These are phyloP conservation scores for Mortierella sp. DNA, from an alignment of 371 early-diverging fungal genomes.

Conservation along the genomic window DNA sequence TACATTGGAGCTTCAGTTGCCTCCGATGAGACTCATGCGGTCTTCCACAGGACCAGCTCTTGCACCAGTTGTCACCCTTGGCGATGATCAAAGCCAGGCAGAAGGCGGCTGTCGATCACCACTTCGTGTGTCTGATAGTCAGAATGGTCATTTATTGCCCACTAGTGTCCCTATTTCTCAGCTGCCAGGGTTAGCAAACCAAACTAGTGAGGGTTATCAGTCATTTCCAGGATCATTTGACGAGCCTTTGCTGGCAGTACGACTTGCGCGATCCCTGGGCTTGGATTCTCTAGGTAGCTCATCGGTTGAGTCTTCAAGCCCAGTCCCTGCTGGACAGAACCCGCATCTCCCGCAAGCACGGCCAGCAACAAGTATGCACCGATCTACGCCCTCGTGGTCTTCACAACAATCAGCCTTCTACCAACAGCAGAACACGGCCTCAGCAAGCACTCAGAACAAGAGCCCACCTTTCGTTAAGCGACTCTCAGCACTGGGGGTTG, in stretches of 20 bases:
- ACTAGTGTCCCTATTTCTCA: background rate
- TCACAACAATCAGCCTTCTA: conserved; percentile 44
- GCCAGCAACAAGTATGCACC: conserved; percentile 11
- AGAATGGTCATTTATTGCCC: background rate
- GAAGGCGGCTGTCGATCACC: background rate
- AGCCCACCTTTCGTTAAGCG: conserved; percentile 8
- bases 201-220: conserved; percentile 25
- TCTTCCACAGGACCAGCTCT: conserved; percentile 28
- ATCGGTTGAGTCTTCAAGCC: background rate
- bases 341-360: conserved; percentile 2
- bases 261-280: conserved; percentile 46
- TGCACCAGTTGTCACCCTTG: conserved; percentile 37
- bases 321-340: background rate
- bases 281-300: conserved; percentile 27
- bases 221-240: conserved; percentile 51
- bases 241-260: conserved; percentile 30
- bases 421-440: conserved; percentile 22
- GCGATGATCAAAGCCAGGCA: background rate
- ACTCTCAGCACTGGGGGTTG: conserved; percentile 23
- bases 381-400: conserved; percentile 49
- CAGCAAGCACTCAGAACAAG: background rate
- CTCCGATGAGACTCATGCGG: conserved; percentile 31
- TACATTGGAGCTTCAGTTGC: conserved; percentile 9
- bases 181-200: background rate
- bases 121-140: background rate